These are phyloP conservation scores for Luffa acutangula DNA, from an alignment of 306 rosid genomes.

Conservation along the genomic window DNA sequence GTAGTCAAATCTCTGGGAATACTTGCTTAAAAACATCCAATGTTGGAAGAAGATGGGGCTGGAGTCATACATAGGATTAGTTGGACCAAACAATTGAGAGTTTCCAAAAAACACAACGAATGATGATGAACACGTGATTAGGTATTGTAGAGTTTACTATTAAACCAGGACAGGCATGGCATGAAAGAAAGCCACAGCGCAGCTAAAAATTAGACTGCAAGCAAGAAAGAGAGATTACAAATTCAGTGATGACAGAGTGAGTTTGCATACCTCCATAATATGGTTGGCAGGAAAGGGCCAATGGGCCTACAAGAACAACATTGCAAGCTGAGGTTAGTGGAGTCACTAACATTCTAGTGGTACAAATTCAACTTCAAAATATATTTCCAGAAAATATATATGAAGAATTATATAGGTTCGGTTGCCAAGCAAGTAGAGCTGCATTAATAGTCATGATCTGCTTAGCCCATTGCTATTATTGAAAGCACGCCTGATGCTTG, in stretches of 20 bases:
- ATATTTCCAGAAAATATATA: not conserved
- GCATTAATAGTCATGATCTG: not conserved
- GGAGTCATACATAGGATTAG: not conserved
- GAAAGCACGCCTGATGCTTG: not conserved
- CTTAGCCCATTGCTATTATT: not conserved
- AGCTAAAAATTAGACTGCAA: not conserved
- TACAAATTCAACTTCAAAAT: not conserved
- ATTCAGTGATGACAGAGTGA: not conserved
- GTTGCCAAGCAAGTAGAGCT: not conserved
- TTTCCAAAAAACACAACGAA: not conserved
- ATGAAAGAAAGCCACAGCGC: not conserved
- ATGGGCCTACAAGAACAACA: slow-evolving; percentile 63
- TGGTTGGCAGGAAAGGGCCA: slow-evolving; percentile 81
- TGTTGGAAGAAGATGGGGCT: not conserved
- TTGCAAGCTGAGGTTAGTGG: slow-evolving; percentile 11
- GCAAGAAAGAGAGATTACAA: not conserved
- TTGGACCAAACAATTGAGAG: not conserved
- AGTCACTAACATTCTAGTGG: not conserved
- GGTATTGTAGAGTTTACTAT: not conserved
- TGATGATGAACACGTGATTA: not conserved
- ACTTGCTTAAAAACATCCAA: not conserved
- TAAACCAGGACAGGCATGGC: not conserved
- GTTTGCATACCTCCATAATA: slow-evolving; percentile 64
- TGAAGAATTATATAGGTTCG: not conserved
- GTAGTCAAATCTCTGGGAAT: not conserved